phyloP scores from a whole-genome alignment of 2,329 filamentous ascomycete genomes.

The Parascedosporium putredinis region DNA sequence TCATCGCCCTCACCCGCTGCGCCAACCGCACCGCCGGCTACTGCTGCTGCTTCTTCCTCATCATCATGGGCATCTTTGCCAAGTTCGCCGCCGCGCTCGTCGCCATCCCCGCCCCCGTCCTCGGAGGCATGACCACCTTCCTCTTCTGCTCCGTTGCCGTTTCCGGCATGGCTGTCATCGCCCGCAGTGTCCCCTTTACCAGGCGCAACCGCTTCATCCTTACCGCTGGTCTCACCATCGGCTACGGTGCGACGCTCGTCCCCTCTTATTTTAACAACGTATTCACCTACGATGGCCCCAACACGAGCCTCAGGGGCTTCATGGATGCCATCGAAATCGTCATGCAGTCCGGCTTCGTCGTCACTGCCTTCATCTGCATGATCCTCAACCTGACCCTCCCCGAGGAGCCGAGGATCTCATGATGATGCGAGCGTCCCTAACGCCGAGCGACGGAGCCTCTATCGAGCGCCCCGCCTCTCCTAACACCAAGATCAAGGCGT shows the following conservation, averaged over 20 bases:
- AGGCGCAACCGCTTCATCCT: slow-evolving; percentile 74
- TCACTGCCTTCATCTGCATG: slow-evolving; percentile 64
- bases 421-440: neutral
- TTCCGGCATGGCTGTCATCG: slow-evolving; percentile 67
- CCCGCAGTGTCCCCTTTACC: slow-evolving; percentile 59
- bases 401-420: slow-evolving; percentile 57
- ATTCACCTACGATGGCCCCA: slow-evolving; percentile 61
- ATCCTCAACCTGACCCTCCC: slow-evolving; percentile 63
- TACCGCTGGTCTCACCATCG: slow-evolving; percentile 62
- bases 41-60: slow-evolving; percentile 63
- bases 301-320: slow-evolving; percentile 60
- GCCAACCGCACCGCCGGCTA: slow-evolving; percentile 75
- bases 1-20: slow-evolving; percentile 72
- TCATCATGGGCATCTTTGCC: slow-evolving; percentile 72
- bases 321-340: slow-evolving; percentile 63
- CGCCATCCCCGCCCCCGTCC: slow-evolving; percentile 57
- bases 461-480: neutral
- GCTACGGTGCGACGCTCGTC: slow-evolving; percentile 59
- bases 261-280: slow-evolving; percentile 59
- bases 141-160: slow-evolving; percentile 69
- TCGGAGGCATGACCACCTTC: slow-evolving; percentile 70
- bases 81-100: slow-evolving; percentile 76
- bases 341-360: slow-evolving; percentile 64
- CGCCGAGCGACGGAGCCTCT: neutral
- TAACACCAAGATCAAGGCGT: neutral